phyloP scores from a whole-genome alignment of 2,329 filamentous ascomycete species.

The Apiospora malaysiana region DNA sequence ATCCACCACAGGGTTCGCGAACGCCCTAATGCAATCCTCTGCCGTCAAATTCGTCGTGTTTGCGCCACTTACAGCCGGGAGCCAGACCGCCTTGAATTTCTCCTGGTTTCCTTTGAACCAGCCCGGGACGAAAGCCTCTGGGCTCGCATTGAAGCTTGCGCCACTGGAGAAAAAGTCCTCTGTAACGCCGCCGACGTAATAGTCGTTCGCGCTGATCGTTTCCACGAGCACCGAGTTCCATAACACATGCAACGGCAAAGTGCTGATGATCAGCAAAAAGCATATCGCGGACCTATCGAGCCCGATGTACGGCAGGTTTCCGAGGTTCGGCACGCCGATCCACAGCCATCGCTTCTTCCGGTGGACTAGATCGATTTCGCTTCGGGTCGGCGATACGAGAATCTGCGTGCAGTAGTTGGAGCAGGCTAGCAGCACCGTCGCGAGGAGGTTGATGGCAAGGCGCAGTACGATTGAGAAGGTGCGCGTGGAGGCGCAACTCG shows the following conservation, averaged over 20 bases:
- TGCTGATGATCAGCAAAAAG: neutral
- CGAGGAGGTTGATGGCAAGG: slow-evolving; percentile 51
- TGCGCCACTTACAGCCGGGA: neutral
- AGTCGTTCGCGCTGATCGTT: slow-evolving; percentile 20
- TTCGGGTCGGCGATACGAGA: slow-evolving; percentile 57
- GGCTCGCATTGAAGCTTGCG: neutral
- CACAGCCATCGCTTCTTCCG: slow-evolving; percentile 54
- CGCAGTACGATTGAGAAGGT: slow-evolving; percentile 49
- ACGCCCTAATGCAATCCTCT: slow-evolving; percentile 21
- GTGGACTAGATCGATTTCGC: slow-evolving; percentile 55
- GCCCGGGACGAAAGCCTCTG: neutral
- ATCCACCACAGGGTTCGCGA: neutral
- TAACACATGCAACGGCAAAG: slow-evolving; percentile 19
- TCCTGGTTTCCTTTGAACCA: neutral
- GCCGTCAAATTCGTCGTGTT: slow-evolving; percentile 5
- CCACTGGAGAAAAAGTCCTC: slow-evolving; percentile 12
- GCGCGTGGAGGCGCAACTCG: slow-evolving; percentile 44
- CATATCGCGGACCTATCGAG: neutral
- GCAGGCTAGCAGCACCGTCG: slow-evolving; percentile 50
- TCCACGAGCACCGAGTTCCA: slow-evolving; percentile 23
- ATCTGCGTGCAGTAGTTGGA: slow-evolving; percentile 61
- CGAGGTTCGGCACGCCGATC: slow-evolving; percentile 59
- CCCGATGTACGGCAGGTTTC: slow-evolving; percentile 51
- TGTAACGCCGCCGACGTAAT: slow-evolving; percentile 21
- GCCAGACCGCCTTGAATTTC: neutral